Conservation (phyloP, 225 moss, liverwort and hornwort genomes). For the Pseudoscleropodium purum region DNA sequence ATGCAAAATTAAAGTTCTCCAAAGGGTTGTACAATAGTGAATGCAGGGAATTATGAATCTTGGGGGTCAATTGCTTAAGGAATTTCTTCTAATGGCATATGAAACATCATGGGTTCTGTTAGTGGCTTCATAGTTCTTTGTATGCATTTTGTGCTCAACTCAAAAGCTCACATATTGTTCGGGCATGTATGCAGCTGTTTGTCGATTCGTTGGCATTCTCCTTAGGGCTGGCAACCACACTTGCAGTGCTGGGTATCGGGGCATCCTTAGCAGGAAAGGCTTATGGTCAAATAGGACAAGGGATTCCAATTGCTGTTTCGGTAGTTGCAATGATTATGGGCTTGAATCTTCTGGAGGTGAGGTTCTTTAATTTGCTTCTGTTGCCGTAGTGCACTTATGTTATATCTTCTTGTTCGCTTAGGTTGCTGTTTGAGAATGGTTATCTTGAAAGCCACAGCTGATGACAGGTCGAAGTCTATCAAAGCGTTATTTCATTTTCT, state of each 20-base stretch:
- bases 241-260: slow-evolving; percentile 83
- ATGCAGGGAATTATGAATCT: background rate
- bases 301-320: slow-evolving; percentile 88
- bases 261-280: slow-evolving; percentile 97
- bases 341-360: slow-evolving; percentile 89
- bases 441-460: background rate
- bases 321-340: slow-evolving; percentile 96
- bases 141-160: background rate
- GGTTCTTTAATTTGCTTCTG: background rate
- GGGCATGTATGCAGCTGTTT: slow-evolving; percentile 49
- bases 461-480: background rate
- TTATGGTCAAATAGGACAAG: slow-evolving; percentile 94
- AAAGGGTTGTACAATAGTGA: background rate
- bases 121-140: background rate
- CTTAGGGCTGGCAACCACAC: slow-evolving; percentile 86
- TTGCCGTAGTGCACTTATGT: background rate
- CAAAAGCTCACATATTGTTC: background rate
- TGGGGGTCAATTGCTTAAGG: background rate
- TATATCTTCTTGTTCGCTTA: background rate
- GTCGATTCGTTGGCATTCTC: slow-evolving; percentile 90
- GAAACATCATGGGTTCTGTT: background rate
- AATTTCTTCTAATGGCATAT: background rate
- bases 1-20: background rate
- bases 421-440: background rate
- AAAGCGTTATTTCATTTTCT: background rate